Percentiles rank a stretch among this genome's conserved stretches.
Evolutionary conservation across 2,329 filamentous ascomycete genomes (phyloP).

Genomic region (Monosporascus ibericus): DNA sequence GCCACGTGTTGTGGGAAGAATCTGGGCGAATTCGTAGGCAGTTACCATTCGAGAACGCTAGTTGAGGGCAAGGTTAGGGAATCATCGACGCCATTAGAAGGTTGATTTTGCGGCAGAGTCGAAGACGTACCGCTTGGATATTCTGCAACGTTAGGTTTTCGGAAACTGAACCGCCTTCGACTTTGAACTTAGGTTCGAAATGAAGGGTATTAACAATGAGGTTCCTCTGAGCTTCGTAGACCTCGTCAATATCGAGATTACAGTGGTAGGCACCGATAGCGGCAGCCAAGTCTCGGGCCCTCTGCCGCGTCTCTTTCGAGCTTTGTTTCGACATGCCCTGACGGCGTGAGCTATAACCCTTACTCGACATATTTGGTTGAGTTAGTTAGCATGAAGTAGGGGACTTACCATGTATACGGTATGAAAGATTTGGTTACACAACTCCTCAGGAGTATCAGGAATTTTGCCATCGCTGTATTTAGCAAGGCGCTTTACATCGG

Average conservation of each 20-base stretch:
- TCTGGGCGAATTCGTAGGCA: slow-evolving; percentile 57
- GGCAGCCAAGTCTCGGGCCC: slow-evolving; percentile 55
- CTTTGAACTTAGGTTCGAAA: slow-evolving; percentile 51
- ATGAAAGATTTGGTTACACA: slow-evolving; percentile 41
- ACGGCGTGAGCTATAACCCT: not conserved
- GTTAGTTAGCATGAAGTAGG: too few relatives aligned
- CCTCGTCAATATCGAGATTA: slow-evolving; percentile 67
- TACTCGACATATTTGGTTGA: not conserved
- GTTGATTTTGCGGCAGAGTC: too few relatives aligned
- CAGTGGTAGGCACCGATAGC: slow-evolving; percentile 67
- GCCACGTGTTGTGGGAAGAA: slow-evolving; percentile 53
- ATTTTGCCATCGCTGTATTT: slow-evolving; percentile 25
- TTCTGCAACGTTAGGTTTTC: slow-evolving; percentile 64
- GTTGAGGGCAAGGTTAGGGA: not conserved
- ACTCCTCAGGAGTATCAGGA: slow-evolving; percentile 52
- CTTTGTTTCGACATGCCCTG: slow-evolving; percentile 60
- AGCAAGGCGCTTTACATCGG: slow-evolving; percentile 31
- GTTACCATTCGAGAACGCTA: slow-evolving; percentile 52
- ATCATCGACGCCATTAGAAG: not conserved
- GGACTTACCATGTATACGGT: slow-evolving; percentile 54
- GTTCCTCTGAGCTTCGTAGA: slow-evolving; percentile 53
- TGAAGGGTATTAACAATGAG: slow-evolving; percentile 52
- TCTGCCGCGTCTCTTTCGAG: slow-evolving; percentile 57
- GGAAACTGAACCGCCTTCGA: slow-evolving; percentile 54
- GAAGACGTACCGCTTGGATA: slow-evolving; percentile 46